These are phyloP conservation scores for Byssothecium circinans DNA, from an alignment of 2,329 filamentous ascomycete genomes.

Conservation along the genomic window DNA sequence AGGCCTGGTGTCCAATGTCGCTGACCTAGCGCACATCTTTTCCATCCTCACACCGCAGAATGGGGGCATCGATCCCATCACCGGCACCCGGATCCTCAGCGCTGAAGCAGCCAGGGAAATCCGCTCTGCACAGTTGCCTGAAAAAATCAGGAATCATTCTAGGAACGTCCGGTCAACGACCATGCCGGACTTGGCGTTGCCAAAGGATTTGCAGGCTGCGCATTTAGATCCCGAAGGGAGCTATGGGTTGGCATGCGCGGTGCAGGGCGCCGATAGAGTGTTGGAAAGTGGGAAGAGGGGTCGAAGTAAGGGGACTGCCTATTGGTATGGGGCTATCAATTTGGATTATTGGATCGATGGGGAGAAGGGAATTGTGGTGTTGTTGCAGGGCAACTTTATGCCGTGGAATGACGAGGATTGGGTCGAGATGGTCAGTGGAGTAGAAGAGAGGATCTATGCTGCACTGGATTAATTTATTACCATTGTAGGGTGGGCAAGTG, in stretches of 20 bases:
- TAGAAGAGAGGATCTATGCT: slow-evolving; percentile 24
- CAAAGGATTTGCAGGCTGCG: slow-evolving; percentile 49
- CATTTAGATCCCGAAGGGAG: slow-evolving; percentile 50
- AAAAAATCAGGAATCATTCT: slow-evolving; percentile 14
- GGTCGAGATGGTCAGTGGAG: slow-evolving; percentile 22
- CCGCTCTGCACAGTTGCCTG: slow-evolving; percentile 14
- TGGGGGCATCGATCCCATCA: slow-evolving; percentile 17
- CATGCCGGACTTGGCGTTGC: slow-evolving; percentile 47
- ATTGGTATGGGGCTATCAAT: slow-evolving; percentile 32
- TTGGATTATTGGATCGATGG: slow-evolving; percentile 27
- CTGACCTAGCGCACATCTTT: slow-evolving; percentile 19
- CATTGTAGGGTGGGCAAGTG: neutral
- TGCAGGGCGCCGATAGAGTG: slow-evolving; percentile 50
- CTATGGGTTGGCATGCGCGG: slow-evolving; percentile 49
- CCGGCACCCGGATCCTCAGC: slow-evolving; percentile 13
- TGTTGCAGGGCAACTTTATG: slow-evolving; percentile 22
- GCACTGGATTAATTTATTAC: slow-evolving; percentile 12
- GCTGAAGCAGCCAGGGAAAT: slow-evolving; percentile 16
- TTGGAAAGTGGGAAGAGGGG: slow-evolving; percentile 19
- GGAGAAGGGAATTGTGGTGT: slow-evolving; percentile 20
- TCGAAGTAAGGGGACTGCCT: slow-evolving; percentile 22
- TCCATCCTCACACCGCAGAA: slow-evolving; percentile 22
- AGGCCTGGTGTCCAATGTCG: slow-evolving; percentile 19
- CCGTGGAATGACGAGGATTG: slow-evolving; percentile 26
- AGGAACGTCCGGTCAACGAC: slow-evolving; percentile 39